phyloP scores from a whole-genome alignment of 352 stramenopile genomes.

The Heterotrichella gracilis region DNA sequence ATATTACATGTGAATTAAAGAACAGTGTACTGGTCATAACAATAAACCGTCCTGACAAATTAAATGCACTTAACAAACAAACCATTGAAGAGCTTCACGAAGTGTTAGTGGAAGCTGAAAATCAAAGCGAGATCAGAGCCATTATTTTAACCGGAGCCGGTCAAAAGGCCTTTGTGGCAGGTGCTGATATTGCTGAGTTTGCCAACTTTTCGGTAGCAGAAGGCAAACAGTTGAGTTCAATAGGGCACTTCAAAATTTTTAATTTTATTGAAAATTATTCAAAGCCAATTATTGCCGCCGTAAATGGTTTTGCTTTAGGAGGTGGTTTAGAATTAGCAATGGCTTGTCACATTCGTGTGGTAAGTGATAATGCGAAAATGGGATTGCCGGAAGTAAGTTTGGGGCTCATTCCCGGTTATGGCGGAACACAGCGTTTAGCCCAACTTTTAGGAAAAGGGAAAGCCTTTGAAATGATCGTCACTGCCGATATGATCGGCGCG shows the following conservation, averaged over 20 bases:
- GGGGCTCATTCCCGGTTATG: constrained; percentile 70
- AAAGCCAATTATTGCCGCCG: constrained; percentile 65
- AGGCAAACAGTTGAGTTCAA: not conserved
- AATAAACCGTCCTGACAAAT: not conserved
- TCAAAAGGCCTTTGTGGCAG: not conserved
- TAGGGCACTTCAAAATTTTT: not conserved
- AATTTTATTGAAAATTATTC: constrained; percentile 1
- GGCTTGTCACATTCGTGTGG: constrained; percentile 83
- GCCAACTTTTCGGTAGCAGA: not conserved
- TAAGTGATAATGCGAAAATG: constrained; percentile 72
- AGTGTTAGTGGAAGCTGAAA: not conserved
- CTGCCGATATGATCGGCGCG: constrained; percentile 33
- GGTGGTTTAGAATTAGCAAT: constrained; percentile 78
- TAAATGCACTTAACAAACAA: not conserved
- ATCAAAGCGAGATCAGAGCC: not conserved
- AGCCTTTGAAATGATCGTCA: constrained; percentile 84
- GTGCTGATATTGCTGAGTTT: not conserved
- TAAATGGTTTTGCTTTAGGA: constrained; percentile 72
- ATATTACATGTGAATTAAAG: not conserved
- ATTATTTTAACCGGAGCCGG: not conserved
- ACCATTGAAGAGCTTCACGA: constrained; percentile 2
- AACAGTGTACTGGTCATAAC: not conserved
- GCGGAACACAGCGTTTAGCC: constrained; percentile 75
- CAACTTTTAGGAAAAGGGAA: constrained; percentile 56
- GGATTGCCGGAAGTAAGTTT: constrained; percentile 81